Percentiles rank a stretch among this genome's conserved stretches.
These are phyloP conservation scores for Sanghuangporus sanghuang DNA, from an alignment of 1,284 basidiomycete species.

Conservation along the genomic window DNA sequence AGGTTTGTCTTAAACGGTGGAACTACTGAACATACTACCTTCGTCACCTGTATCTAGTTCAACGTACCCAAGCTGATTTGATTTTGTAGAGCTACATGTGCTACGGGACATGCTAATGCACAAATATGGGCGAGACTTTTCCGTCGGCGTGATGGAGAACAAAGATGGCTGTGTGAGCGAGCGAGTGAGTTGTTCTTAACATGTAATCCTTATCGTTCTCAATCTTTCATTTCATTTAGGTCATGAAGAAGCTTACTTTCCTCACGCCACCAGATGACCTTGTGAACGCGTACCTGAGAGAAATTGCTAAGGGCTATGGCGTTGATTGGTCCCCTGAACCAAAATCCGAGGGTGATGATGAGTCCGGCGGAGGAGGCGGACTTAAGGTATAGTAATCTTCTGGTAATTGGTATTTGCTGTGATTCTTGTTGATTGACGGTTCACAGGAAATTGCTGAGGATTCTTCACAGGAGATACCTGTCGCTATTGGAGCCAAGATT, in stretches of 20 bases:
- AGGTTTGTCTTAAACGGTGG: slow-evolving; percentile 39
- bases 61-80: background rate
- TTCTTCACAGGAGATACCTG: slow-evolving; percentile 1
- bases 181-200: slow-evolving; percentile 44
- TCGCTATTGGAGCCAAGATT: background rate
- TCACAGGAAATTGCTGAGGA: slow-evolving; percentile 4
- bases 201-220: slow-evolving; percentile 1
- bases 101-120: slow-evolving; percentile 93
- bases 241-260: slow-evolving; percentile 66
- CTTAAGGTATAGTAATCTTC: slow-evolving; percentile 28
- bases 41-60: background rate
- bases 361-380: slow-evolving; percentile 25
- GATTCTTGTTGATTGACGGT: background rate
- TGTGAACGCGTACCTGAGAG: slow-evolving; percentile 82
- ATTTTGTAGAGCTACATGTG: slow-evolving; percentile 72
- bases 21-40: background rate
- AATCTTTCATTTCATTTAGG: slow-evolving; percentile 33
- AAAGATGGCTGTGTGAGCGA: slow-evolving; percentile 73
- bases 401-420: background rate
- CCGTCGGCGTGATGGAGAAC: slow-evolving; percentile 79
- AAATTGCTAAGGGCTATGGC: slow-evolving; percentile 85
- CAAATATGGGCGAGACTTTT: slow-evolving; percentile 86
- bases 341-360: slow-evolving; percentile 25
- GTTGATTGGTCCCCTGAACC: slow-evolving; percentile 53
- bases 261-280: slow-evolving; percentile 68